A percentile compares a stretch with the other conserved stretches of the same genome.
Evolutionary conservation across 225 moss, liverwort and hornwort genomes (phyloP).

Genomic region (Lunularia cruciata): DNA sequence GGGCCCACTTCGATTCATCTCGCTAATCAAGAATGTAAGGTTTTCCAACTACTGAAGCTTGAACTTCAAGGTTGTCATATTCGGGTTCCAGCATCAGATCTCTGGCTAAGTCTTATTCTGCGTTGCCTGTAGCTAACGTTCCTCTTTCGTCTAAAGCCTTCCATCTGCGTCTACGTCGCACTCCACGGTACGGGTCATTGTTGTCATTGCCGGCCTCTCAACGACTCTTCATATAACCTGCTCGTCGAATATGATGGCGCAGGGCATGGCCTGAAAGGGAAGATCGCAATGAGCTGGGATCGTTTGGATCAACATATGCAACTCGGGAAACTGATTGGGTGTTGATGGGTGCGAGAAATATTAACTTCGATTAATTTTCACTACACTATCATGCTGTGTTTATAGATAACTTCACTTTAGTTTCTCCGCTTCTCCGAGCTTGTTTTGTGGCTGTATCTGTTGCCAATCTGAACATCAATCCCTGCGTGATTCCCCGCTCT

Average conservation of each 20-base stretch:
- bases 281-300: background rate
- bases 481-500: too few relatives aligned
- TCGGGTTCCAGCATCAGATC: background rate
- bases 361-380: too few relatives aligned
- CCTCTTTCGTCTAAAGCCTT: background rate
- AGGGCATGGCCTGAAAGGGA: background rate
- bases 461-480: too few relatives aligned
- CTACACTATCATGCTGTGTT: too few relatives aligned
- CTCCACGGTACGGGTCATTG: background rate
- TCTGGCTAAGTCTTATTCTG: background rate
- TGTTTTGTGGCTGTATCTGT: too few relatives aligned
- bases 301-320: too few relatives aligned
- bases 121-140: background rate
- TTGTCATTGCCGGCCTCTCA: background rate
- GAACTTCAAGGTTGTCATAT: too few relatives aligned
- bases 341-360: too few relatives aligned
- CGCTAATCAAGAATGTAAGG: background rate
- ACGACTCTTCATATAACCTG: too few relatives aligned
- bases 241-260: background rate
- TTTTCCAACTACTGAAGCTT: background rate
- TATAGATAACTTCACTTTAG: too few relatives aligned
- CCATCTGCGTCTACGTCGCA: background rate
- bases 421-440: too few relatives aligned
- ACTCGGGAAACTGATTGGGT: too few relatives aligned
- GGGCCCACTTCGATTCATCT: background rate